Evolutionary conservation across 306 rosid species (phyloP).

Genomic region (Casuarina glauca): DNA sequence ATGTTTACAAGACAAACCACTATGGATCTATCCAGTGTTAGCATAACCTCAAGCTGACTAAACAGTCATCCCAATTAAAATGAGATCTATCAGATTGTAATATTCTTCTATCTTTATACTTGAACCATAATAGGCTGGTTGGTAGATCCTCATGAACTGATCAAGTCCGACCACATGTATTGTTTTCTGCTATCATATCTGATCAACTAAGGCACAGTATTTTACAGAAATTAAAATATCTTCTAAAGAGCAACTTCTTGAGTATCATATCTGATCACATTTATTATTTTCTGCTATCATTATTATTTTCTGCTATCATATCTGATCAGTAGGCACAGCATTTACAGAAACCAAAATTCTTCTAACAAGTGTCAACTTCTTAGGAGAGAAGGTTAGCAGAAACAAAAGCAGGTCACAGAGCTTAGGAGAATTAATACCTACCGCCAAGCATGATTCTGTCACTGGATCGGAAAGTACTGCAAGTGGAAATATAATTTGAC

Average conservation of each 20-base stretch:
- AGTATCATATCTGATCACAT: not conserved
- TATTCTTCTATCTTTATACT: too few species aligned
- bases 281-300: not conserved
- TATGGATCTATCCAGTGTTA: not conserved
- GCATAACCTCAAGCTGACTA: not conserved
- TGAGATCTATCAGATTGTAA: not conserved
- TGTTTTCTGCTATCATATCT: not conserved
- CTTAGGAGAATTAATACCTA: not conserved
- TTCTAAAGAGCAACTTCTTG: not conserved
- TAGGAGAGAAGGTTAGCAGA: not conserved
- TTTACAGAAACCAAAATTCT: not conserved
- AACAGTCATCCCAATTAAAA: not conserved
- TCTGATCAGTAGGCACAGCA: not conserved
- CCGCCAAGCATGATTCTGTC: not conserved
- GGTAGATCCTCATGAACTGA: not conserved
- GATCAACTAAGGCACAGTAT: not conserved
- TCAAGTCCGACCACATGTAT: not conserved
- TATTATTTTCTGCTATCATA: not conserved
- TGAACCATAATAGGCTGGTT: too few species aligned
- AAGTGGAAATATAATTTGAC: not conserved
- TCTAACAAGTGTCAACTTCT: not conserved
- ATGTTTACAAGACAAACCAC: not conserved
- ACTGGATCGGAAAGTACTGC: not conserved
- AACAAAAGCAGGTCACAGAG: not conserved
- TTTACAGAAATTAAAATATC: not conserved